Evolutionary conservation across 2,329 filamentous ascomycete genomes (phyloP).

Genomic region (Zasmidium angulare): DNA sequence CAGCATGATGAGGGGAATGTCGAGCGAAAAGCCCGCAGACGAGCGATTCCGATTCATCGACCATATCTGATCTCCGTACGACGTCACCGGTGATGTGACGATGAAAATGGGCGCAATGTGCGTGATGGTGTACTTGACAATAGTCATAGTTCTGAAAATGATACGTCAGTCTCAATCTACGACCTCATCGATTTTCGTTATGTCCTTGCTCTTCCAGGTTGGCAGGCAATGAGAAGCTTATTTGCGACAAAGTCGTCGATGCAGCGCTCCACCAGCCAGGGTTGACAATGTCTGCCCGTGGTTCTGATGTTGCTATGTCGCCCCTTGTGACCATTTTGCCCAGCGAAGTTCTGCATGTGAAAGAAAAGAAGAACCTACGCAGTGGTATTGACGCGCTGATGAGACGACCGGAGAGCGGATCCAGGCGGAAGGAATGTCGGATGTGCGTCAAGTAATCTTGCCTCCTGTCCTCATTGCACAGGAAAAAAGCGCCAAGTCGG

Average conservation of each 20-base stretch:
- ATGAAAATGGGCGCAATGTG: slow-evolving; percentile 46
- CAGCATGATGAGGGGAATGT: slow-evolving; percentile 68
- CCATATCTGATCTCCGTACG: slow-evolving; percentile 66
- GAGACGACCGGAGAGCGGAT: neutral
- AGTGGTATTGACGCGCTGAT: slow-evolving; percentile 1
- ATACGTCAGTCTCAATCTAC: slow-evolving; percentile 12
- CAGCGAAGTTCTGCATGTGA: neutral
- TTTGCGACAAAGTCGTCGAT: slow-evolving; percentile 1
- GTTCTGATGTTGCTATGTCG: slow-evolving; percentile 5
- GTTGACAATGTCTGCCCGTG: neutral
- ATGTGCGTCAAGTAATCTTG: neutral
- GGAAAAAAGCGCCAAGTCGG: neutral
- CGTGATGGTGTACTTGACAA: slow-evolving; percentile 36
- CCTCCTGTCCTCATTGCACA: neutral
- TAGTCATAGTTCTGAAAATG: slow-evolving; percentile 30
- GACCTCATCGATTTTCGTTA: neutral
- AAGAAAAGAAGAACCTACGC: slow-evolving; percentile 8
- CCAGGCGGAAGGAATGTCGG: slow-evolving; percentile 6
- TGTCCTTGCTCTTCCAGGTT: slow-evolving; percentile 20
- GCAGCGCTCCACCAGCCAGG: slow-evolving; percentile 5
- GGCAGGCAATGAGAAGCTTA: slow-evolving; percentile 17
- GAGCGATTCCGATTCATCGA: slow-evolving; percentile 61
- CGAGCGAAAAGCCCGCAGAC: slow-evolving; percentile 64
- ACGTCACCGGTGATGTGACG: slow-evolving; percentile 62
- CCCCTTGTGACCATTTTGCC: neutral